These are phyloP conservation scores for Nothophytophthora sp. DNA, from an alignment of 352 stramenopile species.

Conservation along the genomic window DNA sequence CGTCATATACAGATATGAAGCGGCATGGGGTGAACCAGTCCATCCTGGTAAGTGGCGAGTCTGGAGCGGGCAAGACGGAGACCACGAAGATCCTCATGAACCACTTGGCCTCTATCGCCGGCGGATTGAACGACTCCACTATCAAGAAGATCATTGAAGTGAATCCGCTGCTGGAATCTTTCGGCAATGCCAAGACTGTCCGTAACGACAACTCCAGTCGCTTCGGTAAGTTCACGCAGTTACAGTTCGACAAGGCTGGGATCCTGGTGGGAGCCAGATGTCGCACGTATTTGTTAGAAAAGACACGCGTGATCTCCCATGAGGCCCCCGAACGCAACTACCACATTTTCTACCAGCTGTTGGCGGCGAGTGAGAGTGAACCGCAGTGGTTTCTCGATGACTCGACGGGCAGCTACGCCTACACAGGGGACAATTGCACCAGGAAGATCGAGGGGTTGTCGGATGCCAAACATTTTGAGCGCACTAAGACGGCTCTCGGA, in stretches of 20 bases:
- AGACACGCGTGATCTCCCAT: slow-evolving; percentile 85
- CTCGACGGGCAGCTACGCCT: slow-evolving; percentile 48
- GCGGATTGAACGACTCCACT: slow-evolving; percentile 65
- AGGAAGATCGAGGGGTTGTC: slow-evolving; percentile 77
- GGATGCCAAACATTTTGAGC: slow-evolving; percentile 70
- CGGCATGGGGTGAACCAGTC: slow-evolving; percentile 71
- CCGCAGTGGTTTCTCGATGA: slow-evolving; percentile 55
- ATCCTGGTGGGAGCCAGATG: slow-evolving; percentile 76
- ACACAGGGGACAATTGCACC: slow-evolving; percentile 58
- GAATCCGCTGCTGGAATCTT: slow-evolving; percentile 84
- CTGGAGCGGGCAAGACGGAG: slow-evolving; percentile 87
- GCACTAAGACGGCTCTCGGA: slow-evolving; percentile 59
- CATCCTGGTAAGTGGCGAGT: slow-evolving; percentile 88
- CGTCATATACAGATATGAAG: slow-evolving; percentile 72
- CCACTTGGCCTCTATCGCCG: slow-evolving; percentile 75
- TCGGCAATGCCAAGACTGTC: slow-evolving; percentile 94
- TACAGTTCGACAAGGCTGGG: slow-evolving; percentile 88
- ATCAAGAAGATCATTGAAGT: slow-evolving; percentile 86
- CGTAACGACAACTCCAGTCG: slow-evolving; percentile 96
- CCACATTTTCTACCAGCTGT: slow-evolving; percentile 83
- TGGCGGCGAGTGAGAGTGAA: slow-evolving; percentile 29
- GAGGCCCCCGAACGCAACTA: slow-evolving; percentile 74
- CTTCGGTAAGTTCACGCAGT: slow-evolving; percentile 98
- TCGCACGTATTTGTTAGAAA: slow-evolving; percentile 94
- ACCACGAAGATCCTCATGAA: slow-evolving; percentile 91